phyloP scores from a whole-genome alignment of 805 yeast genomes.

The Diddensiella transvaalensis region DNA sequence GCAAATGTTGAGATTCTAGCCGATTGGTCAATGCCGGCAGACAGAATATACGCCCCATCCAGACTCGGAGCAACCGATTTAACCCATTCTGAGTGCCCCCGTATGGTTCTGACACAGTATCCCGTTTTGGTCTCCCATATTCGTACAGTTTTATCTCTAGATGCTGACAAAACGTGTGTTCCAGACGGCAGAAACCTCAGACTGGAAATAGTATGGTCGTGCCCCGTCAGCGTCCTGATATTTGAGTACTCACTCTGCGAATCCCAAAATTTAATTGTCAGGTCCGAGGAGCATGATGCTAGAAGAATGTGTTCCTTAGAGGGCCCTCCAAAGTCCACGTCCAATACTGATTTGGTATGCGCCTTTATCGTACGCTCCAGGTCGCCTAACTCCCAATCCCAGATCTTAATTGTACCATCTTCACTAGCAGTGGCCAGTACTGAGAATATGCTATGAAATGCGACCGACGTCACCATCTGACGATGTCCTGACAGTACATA shows the following conservation, averaged over 20 bases:
- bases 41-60: conserved; percentile 56
- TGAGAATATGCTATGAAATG: conserved; percentile 75
- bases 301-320: conserved; percentile 26
- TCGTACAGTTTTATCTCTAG: conserved; percentile 86
- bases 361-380: conserved; percentile 66
- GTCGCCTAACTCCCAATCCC: conserved; percentile 64
- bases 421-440: conserved; percentile 60
- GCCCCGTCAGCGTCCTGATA: conserved; percentile 69
- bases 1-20: conserved; percentile 62
- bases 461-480: conserved; percentile 56
- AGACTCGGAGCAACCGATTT: conserved; percentile 41
- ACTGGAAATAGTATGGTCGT: conserved; percentile 78
- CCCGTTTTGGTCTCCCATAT: conserved; percentile 72
- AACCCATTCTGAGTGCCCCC: conserved; percentile 89
- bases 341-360: conserved; percentile 68
- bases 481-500: conserved; percentile 50
- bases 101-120: conserved; percentile 58
- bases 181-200: conserved; percentile 52
- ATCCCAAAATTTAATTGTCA: conserved; percentile 69
- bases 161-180: conserved; percentile 58
- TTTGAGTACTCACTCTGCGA: conserved; percentile 46
- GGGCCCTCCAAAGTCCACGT: conserved; percentile 53
- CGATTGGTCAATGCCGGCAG: conserved; percentile 78
- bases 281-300: conserved; percentile 51
- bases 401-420: conserved; percentile 68